Evolutionary conservation across 2,329 filamentous ascomycete species (phyloP).

Genomic region (Diplodia sapinea): DNA sequence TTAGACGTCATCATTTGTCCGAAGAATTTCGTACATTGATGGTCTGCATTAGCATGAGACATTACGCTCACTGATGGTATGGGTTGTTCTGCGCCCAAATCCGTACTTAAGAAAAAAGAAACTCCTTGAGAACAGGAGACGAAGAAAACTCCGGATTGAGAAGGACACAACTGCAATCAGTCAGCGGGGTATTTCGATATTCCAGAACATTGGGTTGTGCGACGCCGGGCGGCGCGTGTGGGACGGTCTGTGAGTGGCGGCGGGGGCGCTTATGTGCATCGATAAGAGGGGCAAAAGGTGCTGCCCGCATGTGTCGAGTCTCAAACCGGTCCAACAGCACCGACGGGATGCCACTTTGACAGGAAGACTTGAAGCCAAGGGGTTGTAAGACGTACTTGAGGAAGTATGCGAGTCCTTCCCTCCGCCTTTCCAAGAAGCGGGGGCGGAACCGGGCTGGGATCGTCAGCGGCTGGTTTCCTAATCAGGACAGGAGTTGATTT

Average conservation of each 20-base stretch:
- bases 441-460: conserved; percentile 71
- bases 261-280: conserved; percentile 14
- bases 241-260: conserved; percentile 4
- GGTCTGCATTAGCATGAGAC: conserved; percentile 23
- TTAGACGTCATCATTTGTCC: background rate
- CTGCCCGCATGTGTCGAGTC: background rate
- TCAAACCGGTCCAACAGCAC: conserved; percentile 4
- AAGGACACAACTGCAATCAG: conserved; percentile 73
- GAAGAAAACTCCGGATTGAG: conserved; percentile 93
- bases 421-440: conserved; percentile 82
- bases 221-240: conserved; percentile 29
- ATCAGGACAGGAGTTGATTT: conserved; percentile 49
- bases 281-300: background rate
- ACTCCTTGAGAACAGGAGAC: conserved; percentile 89
- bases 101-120: conserved; percentile 67
- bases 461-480: conserved; percentile 11
- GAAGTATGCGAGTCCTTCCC: conserved; percentile 86
- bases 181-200: conserved; percentile 37
- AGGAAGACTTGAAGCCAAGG: conserved; percentile 1
- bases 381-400: conserved; percentile 70
- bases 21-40: conserved; percentile 1
- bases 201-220: conserved; percentile 29
- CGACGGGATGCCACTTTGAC: background rate
- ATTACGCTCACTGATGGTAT: conserved; percentile 10
- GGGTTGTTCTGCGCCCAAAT: background rate